phyloP scores from a whole-genome alignment of 345 rosid genomes.

The Linum trigynum region DNA sequence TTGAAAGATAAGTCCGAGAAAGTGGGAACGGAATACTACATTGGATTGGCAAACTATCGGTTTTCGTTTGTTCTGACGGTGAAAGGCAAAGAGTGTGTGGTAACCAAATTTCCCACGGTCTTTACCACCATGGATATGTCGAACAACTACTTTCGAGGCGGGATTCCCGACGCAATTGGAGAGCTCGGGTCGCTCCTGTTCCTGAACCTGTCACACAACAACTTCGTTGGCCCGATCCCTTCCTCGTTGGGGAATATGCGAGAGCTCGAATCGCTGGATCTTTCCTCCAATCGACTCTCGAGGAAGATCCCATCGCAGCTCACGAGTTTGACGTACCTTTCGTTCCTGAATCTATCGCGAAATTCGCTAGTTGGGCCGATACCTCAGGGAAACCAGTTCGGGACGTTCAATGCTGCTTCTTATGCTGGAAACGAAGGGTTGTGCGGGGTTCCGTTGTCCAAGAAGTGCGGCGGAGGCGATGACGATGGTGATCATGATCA shows the following conservation, averaged over 20 bases:
- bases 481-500: no score
- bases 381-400: constrained; percentile 3
- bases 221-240: constrained; percentile 8
- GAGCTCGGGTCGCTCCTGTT: constrained; percentile 1
- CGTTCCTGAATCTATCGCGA: background rate
- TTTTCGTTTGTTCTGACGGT: background rate
- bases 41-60: background rate
- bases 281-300: constrained; percentile 13
- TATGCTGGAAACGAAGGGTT: constrained; percentile 2
- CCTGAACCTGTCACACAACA: constrained; percentile 13
- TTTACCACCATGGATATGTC: constrained; percentile 11
- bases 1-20: no score
- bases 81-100: background rate
- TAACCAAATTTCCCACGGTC: background rate
- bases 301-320: constrained; percentile 11
- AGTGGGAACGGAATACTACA: no score
- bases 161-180: constrained; percentile 1
- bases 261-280: constrained; percentile 14
- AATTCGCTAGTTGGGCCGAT: constrained; percentile 1
- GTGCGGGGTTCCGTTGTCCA: constrained; percentile 3
- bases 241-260: background rate
- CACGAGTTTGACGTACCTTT: background rate
- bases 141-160: constrained; percentile 2
- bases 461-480: background rate
- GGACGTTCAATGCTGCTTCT: background rate